Percentiles rank a stretch among this genome's conserved stretches.
Evolutionary conservation across 2,329 filamentous ascomycete genomes (phyloP).

Genomic region (Penicillium janthinellum): DNA sequence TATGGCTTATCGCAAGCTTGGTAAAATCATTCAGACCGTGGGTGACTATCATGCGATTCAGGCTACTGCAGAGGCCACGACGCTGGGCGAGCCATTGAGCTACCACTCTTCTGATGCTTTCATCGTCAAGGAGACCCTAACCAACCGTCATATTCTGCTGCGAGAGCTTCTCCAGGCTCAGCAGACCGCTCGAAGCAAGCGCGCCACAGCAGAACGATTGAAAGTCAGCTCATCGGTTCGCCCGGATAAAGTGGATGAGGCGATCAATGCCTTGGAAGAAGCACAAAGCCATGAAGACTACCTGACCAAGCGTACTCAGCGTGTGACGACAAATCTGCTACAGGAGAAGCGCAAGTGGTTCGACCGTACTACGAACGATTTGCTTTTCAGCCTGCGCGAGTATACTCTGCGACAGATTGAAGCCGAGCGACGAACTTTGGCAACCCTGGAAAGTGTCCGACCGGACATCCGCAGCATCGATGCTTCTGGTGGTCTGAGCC

Average conservation of each 20-base stretch:
- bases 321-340: constrained; percentile 85
- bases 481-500: constrained; percentile 81
- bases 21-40: constrained; percentile 87
- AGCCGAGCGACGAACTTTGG: constrained; percentile 85
- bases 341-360: constrained; percentile 92
- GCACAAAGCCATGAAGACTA: constrained; percentile 79
- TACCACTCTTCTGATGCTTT: constrained; percentile 96
- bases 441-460: constrained; percentile 88
- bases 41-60: constrained; percentile 96
- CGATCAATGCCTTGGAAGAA: constrained; percentile 87
- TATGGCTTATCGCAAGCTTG: constrained; percentile 91
- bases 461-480: constrained; percentile 94
- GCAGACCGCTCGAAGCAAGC: constrained; percentile 77
- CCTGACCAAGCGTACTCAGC: constrained; percentile 80
- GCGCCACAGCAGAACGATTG: constrained; percentile 82
- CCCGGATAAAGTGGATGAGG: constrained; percentile 95
- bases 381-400: constrained; percentile 81
- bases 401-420: constrained; percentile 95
- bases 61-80: constrained; percentile 93
- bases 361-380: constrained; percentile 77
- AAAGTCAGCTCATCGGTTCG: constrained; percentile 85
- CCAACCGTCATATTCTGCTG: constrained; percentile 93
- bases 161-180: constrained; percentile 92
- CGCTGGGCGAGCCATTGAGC: constrained; percentile 86
- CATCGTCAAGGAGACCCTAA: constrained; percentile 96